Percentiles rank a stretch among this genome's conserved stretches.
These are phyloP conservation scores for Microcos paniculata DNA, from an alignment of 345 rosid genomes.

Conservation along the genomic window DNA sequence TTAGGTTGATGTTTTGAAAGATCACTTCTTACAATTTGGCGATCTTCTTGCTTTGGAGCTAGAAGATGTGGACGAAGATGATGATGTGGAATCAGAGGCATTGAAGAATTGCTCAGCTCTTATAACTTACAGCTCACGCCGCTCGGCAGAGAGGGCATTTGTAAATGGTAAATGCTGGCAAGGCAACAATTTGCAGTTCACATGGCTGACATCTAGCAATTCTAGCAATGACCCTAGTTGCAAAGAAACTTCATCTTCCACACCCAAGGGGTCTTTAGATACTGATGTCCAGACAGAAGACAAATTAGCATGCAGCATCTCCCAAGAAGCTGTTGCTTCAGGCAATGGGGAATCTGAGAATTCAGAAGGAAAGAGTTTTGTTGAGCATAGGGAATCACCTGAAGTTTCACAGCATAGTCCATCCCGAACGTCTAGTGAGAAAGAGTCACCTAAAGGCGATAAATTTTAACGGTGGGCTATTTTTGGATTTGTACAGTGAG, in stretches of 20 bases:
- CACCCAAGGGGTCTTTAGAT: conserved; percentile 23
- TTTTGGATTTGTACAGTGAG: conserved; percentile 58
- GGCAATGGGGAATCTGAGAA: conserved; percentile 40
- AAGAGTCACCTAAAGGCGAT: conserved; percentile 22
- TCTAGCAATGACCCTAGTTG: conserved; percentile 29
- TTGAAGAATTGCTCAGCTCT: conserved; percentile 45
- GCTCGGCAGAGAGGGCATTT: conserved; percentile 82
- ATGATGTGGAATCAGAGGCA: conserved; percentile 33
- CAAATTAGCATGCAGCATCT: conserved; percentile 16
- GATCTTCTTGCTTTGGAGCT: conserved; percentile 68
- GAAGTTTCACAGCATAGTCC: conserved; percentile 37
- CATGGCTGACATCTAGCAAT: conserved; percentile 54
- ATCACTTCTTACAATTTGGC: conserved; percentile 71
- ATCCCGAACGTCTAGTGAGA: conserved; percentile 22
- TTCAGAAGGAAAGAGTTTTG: conserved; percentile 33
- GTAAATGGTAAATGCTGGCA: conserved; percentile 76
- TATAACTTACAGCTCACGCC: conserved; percentile 57
- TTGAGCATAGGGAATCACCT: conserved; percentile 21
- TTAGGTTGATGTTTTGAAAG: conserved; percentile 68
- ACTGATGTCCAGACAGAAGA: conserved; percentile 32
- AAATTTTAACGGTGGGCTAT: conserved; percentile 25
- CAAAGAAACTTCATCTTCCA: conserved; percentile 33
- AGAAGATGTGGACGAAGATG: conserved; percentile 49
- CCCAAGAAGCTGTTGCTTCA: conserved; percentile 36
- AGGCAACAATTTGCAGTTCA: conserved; percentile 65